phyloP scores from a whole-genome alignment of 805 yeast species.

The Candida coleopterorum region DNA sequence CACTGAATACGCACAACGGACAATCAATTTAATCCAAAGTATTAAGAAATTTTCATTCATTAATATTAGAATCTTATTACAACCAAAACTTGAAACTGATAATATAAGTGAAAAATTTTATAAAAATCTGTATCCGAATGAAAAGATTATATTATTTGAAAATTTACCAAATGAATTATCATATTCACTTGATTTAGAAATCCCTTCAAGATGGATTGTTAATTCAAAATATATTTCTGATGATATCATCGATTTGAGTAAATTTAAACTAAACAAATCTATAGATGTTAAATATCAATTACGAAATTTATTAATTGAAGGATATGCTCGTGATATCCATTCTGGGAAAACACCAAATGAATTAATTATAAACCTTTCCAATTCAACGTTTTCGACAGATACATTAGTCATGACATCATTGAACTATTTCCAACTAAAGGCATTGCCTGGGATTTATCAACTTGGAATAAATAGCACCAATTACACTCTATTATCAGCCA shows the following conservation, averaged over 20 bases:
- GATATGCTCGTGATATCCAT: constrained; percentile 50
- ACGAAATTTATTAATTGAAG: constrained; percentile 61
- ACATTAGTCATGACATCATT: constrained; percentile 73
- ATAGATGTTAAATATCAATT: constrained; percentile 46
- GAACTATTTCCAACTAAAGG: constrained; percentile 79
- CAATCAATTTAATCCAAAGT: constrained; percentile 41
- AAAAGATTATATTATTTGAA: constrained; percentile 32
- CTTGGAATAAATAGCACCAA: constrained; percentile 37
- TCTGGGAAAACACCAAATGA: constrained; percentile 44
- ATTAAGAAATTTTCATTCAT: constrained; percentile 45
- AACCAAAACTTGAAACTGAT: constrained; percentile 48
- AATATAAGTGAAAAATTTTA: constrained; percentile 58
- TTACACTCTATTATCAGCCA: constrained; percentile 33
- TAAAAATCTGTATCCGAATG: constrained; percentile 35
- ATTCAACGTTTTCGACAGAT: constrained; percentile 30
- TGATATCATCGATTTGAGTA: constrained; percentile 51
- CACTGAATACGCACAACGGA: constrained; percentile 61
- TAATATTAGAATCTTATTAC: constrained; percentile 48
- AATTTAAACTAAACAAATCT: constrained; percentile 35
- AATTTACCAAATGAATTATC: constrained; percentile 41
- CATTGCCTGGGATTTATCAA: constrained; percentile 67
- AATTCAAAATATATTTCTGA: constrained; percentile 40
- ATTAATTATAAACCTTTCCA: constrained; percentile 39
- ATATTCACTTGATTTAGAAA: constrained; percentile 53
- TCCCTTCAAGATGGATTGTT: constrained; percentile 67